phyloP scores from a whole-genome alignment of 176 grass and related monocot genomes.

The Musa troglodytarum region DNA sequence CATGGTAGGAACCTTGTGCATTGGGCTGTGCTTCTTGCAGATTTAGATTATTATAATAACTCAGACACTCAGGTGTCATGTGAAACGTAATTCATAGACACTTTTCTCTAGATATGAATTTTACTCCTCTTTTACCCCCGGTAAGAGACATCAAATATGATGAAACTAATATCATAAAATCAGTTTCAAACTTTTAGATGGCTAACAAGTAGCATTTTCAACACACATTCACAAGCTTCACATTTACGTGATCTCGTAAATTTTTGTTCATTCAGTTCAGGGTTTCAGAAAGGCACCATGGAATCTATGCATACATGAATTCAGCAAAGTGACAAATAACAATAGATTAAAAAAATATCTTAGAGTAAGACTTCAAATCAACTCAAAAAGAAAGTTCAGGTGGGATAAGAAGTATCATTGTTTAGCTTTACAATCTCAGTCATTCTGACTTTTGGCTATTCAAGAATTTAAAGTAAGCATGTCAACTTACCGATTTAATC shows the following conservation, averaged over 20 bases:
- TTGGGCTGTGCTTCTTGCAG: too few relatives aligned
- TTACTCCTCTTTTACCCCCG: too few relatives aligned
- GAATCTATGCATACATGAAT: not conserved
- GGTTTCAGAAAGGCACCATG: not conserved
- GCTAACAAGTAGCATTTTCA: too few relatives aligned
- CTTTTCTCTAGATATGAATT: too few relatives aligned
- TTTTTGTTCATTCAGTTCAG: not conserved
- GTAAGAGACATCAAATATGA: too few relatives aligned
- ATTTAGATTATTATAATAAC: too few relatives aligned
- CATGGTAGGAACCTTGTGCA: too few relatives aligned
- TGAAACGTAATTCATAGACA: too few relatives aligned
- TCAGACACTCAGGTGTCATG: too few relatives aligned
- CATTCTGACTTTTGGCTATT: not conserved
- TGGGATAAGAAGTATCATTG: not conserved
- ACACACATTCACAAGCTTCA: not conserved
- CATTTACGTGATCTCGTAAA: not conserved
- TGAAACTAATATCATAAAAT: too few relatives aligned
- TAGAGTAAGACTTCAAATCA: too few relatives aligned
- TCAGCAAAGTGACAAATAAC: not conserved
- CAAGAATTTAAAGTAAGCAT: not conserved
- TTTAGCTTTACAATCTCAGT: not conserved
- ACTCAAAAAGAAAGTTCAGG: not conserved
- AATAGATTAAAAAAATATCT: not conserved
- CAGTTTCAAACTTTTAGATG: too few relatives aligned
- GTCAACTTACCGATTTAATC: not conserved